A percentile compares a stretch with the other conserved stretches of the same genome.
Conservation (phyloP, 345 rosid species). For the Euphorbia tirucalli region DNA sequence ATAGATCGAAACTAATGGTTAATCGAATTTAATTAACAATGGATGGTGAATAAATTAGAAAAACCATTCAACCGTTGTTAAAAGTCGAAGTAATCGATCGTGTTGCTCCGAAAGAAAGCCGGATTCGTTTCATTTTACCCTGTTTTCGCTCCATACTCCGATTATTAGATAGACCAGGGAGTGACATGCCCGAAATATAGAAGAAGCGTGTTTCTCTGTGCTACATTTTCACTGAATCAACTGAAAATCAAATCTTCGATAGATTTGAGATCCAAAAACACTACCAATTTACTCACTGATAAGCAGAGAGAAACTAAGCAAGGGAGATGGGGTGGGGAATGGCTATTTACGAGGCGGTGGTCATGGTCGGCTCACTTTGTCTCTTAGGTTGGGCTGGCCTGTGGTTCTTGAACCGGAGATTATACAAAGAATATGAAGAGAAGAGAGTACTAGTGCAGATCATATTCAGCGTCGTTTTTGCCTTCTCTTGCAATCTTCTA, state of each 20-base stretch:
- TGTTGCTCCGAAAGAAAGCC: too few relatives aligned
- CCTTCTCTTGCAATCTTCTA: constrained; percentile 90
- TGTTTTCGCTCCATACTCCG: constrained; percentile 1
- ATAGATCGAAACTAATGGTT: too few relatives aligned
- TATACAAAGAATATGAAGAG: constrained; percentile 96
- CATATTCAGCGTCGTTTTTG: constrained; percentile 88
- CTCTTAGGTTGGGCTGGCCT: constrained; percentile 83
- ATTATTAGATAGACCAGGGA: not conserved
- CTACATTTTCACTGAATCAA: not conserved
- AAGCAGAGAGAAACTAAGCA: not conserved
- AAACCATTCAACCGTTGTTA: too few relatives aligned
- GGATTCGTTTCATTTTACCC: not conserved
- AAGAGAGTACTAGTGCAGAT: constrained; percentile 87
- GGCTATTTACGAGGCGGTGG: constrained; percentile 64
- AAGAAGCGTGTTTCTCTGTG: not conserved
- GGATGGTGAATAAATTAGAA: too few relatives aligned
- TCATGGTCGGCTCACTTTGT: constrained; percentile 59
- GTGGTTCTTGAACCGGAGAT: constrained; percentile 80
- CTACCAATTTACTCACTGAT: not conserved
- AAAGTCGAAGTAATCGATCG: too few relatives aligned
- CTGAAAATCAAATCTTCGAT: not conserved
- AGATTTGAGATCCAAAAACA: constrained; percentile 1
- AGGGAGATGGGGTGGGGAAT: constrained; percentile 59
- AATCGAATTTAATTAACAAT: too few relatives aligned
- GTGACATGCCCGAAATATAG: not conserved